Evolutionary conservation across 176 grass and related monocot species (phyloP).

Genomic region (Poa pratensis): DNA sequence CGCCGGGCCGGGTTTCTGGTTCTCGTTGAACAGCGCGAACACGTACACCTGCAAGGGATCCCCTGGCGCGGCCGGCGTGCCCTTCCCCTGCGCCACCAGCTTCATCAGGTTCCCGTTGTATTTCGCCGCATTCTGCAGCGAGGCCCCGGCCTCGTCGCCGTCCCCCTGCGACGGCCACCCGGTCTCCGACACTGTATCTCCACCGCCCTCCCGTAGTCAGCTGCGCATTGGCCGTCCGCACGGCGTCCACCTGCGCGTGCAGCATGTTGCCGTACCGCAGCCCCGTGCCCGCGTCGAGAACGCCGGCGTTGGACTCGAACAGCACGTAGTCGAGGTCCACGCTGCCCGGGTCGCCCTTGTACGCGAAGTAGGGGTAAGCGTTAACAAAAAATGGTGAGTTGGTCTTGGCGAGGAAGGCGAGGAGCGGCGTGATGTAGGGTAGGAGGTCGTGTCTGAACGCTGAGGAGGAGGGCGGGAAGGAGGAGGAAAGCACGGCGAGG

Average conservation of each 20-base stretch:
- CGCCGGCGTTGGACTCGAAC: conserved; percentile 60
- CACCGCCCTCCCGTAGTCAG: conserved; percentile 50
- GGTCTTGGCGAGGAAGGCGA: conserved; percentile 68
- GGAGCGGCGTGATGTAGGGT: conserved; percentile 61
- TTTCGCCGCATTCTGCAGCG: conserved; percentile 68
- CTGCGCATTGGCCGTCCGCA: conserved; percentile 59
- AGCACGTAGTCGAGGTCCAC: conserved; percentile 77
- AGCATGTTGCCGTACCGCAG: conserved; percentile 87
- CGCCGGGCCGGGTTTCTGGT: conserved; percentile 77
- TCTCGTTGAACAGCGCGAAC: conserved; percentile 93
- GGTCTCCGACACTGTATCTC: conserved; percentile 88
- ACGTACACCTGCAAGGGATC: conserved; percentile 80
- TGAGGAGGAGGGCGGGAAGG: conserved; percentile 72
- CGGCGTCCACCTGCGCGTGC: conserved; percentile 88
- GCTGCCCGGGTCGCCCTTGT: conserved; percentile 68
- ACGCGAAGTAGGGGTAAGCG: conserved; percentile 92
- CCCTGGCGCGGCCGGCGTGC: conserved; percentile 62
- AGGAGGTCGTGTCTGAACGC: conserved; percentile 66
- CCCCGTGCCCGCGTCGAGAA: conserved; percentile 67
- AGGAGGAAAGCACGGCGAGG: conserved; percentile 74
- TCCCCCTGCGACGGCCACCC: conserved; percentile 90
- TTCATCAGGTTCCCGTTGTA: conserved; percentile 92
- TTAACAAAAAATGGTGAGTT: conserved; percentile 81
- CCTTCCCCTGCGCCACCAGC: conserved; percentile 65
- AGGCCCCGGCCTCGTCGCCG: conserved; percentile 72